Evolutionary conservation across 805 yeast genomes (phyloP).

Genomic region (Komagataella pseudopastoris): DNA sequence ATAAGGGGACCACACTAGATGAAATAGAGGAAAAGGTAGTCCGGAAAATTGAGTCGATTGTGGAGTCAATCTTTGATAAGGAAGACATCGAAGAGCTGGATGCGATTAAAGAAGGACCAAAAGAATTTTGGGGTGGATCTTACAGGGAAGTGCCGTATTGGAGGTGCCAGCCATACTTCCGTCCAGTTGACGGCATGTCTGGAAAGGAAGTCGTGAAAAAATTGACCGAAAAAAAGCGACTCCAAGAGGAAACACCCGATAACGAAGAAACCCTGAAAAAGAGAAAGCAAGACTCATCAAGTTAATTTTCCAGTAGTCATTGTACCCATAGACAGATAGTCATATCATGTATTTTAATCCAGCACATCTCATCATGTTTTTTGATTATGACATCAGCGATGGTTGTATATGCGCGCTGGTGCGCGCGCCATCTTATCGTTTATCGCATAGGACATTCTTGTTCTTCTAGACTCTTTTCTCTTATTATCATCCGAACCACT

Average conservation of each 20-base stretch:
- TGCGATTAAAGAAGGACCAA: slow-evolving; percentile 35
- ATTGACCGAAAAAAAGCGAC: slow-evolving; percentile 5
- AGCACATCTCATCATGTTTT: background rate
- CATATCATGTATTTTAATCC: background rate
- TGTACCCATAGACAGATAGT: background rate
- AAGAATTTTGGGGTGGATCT: slow-evolving; percentile 60
- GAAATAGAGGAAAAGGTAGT: slow-evolving; percentile 34
- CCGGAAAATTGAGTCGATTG: slow-evolving; percentile 50
- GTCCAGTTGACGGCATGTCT: slow-evolving; percentile 72
- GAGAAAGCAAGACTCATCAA: background rate
- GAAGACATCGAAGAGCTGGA: slow-evolving; percentile 45
- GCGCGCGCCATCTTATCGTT: background rate
- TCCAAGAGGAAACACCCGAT: background rate
- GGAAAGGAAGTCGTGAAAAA: slow-evolving; percentile 24
- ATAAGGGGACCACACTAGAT: slow-evolving; percentile 29
- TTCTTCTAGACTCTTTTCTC: background rate
- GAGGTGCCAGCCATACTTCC: slow-evolving; percentile 93
- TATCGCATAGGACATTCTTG: background rate
- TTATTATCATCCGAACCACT: background rate
- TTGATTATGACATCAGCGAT: no score
- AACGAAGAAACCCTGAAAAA: background rate
- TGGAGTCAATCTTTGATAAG: slow-evolving; percentile 37
- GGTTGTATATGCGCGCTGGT: background rate
- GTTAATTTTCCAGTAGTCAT: background rate
- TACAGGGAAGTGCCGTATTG: slow-evolving; percentile 83